Conservation (phyloP, 495 filamentous ascomycete genomes). For the Penicillium taxi region DNA sequence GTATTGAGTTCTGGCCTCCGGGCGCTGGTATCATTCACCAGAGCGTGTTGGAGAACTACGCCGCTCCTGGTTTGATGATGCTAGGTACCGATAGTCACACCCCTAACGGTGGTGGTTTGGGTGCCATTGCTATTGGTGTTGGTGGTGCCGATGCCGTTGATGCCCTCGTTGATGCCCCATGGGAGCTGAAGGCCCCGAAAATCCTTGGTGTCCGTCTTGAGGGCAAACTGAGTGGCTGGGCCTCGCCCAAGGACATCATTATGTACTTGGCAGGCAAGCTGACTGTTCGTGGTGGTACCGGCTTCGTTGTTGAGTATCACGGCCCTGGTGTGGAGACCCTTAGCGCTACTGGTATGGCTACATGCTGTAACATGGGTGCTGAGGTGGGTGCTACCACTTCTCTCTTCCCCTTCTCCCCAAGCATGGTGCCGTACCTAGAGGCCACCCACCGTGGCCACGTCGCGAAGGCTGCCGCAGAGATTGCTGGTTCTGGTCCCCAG, state of each 20-base stretch:
- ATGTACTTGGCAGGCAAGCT: slow-evolving; percentile 79
- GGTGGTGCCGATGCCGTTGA: slow-evolving; percentile 97
- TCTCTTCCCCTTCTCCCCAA: slow-evolving; percentile 73
- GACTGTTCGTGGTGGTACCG: slow-evolving; percentile 91
- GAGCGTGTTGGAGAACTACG: slow-evolving; percentile 96
- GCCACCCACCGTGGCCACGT: slow-evolving; percentile 74
- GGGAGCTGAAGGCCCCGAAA: slow-evolving; percentile 93
- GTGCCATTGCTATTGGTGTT: slow-evolving; percentile 93
- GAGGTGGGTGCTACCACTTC: slow-evolving; percentile 97
- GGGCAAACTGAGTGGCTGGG: slow-evolving; percentile 81
- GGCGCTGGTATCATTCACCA: slow-evolving; percentile 99
- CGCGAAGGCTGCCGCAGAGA: slow-evolving; percentile 41
- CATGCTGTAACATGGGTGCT: slow-evolving; percentile 85
- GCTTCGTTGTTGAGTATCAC: slow-evolving; percentile 88
- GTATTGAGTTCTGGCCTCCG: slow-evolving; percentile 97
- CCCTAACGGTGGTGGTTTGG: slow-evolving; percentile 88
- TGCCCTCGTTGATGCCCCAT: slow-evolving; percentile 89
- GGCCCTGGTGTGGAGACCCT: slow-evolving; percentile 83
- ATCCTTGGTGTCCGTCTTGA: slow-evolving; percentile 80
- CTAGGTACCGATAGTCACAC: slow-evolving; percentile 98
- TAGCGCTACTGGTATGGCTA: slow-evolving; percentile 89
- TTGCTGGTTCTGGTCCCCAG: slow-evolving; percentile 34
- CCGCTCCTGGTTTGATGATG: slow-evolving; percentile 97
- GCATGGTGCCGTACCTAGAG: slow-evolving; percentile 68
- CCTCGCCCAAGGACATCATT: slow-evolving; percentile 91